These are phyloP conservation scores for Thraustotheca clavata DNA, from an alignment of 352 stramenopile genomes.

Conservation along the genomic window DNA sequence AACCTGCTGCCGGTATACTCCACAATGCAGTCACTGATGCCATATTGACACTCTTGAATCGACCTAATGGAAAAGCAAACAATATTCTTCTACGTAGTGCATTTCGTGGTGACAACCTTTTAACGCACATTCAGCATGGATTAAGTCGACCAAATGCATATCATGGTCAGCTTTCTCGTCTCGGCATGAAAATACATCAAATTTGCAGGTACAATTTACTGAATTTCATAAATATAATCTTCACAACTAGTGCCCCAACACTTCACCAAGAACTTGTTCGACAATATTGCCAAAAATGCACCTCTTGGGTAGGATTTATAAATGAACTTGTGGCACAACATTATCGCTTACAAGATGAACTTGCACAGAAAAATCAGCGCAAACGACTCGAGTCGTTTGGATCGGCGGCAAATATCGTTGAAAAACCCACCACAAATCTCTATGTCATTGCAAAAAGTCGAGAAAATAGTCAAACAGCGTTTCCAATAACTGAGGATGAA, in stretches of 20 bases:
- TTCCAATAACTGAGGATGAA: background rate
- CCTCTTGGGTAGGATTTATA: conserved; percentile 55
- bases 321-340: conserved; percentile 59
- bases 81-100: background rate
- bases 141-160: background rate
- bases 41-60: background rate
- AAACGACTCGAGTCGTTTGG: background rate
- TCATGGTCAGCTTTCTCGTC: background rate
- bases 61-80: background rate
- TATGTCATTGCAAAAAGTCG: background rate
- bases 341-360: conserved; percentile 62
- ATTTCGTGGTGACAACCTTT: background rate
- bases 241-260: conserved; percentile 42
- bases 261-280: conserved; percentile 70
- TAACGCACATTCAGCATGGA: background rate
- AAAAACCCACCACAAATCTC: background rate
- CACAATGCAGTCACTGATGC: background rate
- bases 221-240: too few species aligned
- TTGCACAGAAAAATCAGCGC: background rate
- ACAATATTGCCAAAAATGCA: conserved; percentile 55
- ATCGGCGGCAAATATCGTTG: background rate
- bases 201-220: conserved; percentile 1
- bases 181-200: background rate
- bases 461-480: background rate
- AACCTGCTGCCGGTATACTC: background rate